phyloP scores from a whole-genome alignment of 331 rosid genomes.

The Malus hybrid region DNA sequence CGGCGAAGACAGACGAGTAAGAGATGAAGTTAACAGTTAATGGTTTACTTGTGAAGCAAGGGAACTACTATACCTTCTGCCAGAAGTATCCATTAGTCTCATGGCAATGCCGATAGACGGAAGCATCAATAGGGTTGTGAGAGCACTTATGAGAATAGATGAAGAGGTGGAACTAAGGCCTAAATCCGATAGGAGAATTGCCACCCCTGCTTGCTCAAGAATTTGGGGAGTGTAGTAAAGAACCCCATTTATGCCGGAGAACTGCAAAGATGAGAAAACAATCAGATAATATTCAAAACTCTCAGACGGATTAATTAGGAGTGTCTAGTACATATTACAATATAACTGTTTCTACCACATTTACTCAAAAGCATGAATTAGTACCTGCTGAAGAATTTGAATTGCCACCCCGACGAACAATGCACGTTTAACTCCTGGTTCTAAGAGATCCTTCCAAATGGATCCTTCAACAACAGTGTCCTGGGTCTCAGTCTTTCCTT shows the following conservation, averaged over 20 bases:
- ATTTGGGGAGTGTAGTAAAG: constrained; percentile 26
- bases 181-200: constrained; percentile 15
- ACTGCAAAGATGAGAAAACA: not conserved
- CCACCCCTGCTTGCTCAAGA: constrained; percentile 26
- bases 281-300: not conserved
- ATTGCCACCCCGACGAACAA: constrained; percentile 20
- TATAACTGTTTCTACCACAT: not conserved
- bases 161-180: constrained; percentile 17
- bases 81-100: constrained; percentile 20
- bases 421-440: constrained; percentile 24
- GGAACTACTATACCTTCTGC: constrained; percentile 8
- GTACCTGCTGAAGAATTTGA: constrained; percentile 26
- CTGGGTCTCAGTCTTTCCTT: constrained; percentile 3
- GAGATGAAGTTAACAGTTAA: not conserved
- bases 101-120: constrained; percentile 24
- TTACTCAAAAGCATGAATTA: not conserved
- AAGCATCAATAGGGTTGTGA: constrained; percentile 27
- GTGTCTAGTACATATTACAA: not conserved
- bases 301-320: not conserved
- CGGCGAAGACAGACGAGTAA: not conserved
- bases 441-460: constrained; percentile 19
- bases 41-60: not conserved
- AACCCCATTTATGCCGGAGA: constrained; percentile 26
- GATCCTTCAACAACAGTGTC: constrained; percentile 11
- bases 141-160: constrained; percentile 19